Conservation (phyloP, 1,139 yeast species). For the Lipomyces yarrowii region DNA sequence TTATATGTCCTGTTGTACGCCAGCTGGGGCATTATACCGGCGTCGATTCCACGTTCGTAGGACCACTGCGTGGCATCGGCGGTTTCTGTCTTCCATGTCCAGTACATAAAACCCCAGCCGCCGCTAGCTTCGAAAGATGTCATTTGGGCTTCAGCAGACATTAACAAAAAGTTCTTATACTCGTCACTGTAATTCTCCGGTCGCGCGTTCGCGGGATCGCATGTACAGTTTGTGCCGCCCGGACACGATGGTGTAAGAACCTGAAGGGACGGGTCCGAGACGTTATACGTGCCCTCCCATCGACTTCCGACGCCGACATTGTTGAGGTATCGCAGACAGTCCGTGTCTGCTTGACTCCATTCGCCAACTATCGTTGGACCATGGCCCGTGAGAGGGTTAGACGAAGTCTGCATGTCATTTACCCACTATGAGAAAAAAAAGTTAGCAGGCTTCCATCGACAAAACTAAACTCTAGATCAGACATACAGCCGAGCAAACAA, state of each 20-base stretch:
- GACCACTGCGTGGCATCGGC: slow-evolving; percentile 42
- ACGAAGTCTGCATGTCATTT: slow-evolving; percentile 55
- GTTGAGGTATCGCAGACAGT: slow-evolving; percentile 83
- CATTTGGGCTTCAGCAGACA: slow-evolving; percentile 44
- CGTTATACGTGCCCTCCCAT: slow-evolving; percentile 58
- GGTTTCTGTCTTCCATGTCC: slow-evolving; percentile 45
- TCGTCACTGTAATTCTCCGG: slow-evolving; percentile 37
- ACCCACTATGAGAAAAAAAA: slow-evolving; percentile 49
- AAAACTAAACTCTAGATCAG: slow-evolving; percentile 56
- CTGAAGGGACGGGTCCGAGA: slow-evolving; percentile 30
- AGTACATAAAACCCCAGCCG: slow-evolving; percentile 44
- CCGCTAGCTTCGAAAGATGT: slow-evolving; percentile 40
- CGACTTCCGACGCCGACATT: slow-evolving; percentile 89
- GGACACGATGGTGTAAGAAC: slow-evolving; percentile 39
- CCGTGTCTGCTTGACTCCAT: slow-evolving; percentile 92
- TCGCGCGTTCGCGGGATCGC: slow-evolving; percentile 38
- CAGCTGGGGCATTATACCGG: slow-evolving; percentile 41
- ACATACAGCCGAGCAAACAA: slow-evolving; percentile 39
- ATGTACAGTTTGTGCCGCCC: slow-evolving; percentile 39
- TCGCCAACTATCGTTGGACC: slow-evolving; percentile 74
- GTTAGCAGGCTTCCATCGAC: slow-evolving; percentile 67
- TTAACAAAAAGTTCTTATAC: slow-evolving; percentile 39
- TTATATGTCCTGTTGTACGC: slow-evolving; percentile 40
- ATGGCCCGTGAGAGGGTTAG: slow-evolving; percentile 56
- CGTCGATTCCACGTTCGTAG: slow-evolving; percentile 40